Percentiles rank a stretch among this genome's conserved stretches.
Conservation (phyloP, 116 monocot species). For the Papilionanthe hybrid region DNA sequence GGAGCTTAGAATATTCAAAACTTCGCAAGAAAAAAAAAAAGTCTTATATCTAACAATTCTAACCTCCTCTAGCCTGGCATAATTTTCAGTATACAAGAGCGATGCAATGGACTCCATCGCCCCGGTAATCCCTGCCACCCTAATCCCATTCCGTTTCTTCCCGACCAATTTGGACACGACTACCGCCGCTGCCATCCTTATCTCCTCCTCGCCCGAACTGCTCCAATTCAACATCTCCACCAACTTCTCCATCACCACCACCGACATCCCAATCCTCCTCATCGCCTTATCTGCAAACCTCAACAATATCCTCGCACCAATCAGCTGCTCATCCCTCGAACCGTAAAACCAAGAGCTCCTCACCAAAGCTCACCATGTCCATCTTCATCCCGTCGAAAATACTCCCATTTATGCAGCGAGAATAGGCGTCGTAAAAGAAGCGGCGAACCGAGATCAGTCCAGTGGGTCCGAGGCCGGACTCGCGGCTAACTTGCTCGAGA, state of each 20-base stretch:
- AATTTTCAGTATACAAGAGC: slow-evolving; percentile 25
- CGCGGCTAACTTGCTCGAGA: slow-evolving; percentile 17
- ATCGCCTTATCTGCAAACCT: slow-evolving; percentile 38
- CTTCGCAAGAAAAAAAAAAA: background rate
- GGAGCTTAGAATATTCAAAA: background rate
- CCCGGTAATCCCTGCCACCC: slow-evolving; percentile 52
- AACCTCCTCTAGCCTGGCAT: slow-evolving; percentile 2
- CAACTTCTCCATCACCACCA: slow-evolving; percentile 38
- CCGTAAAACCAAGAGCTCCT: slow-evolving; percentile 40
- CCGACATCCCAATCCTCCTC: slow-evolving; percentile 43
- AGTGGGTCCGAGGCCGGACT: slow-evolving; percentile 18
- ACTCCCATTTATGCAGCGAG: slow-evolving; percentile 50
- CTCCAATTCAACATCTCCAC: slow-evolving; percentile 83
- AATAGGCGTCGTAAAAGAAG: slow-evolving; percentile 66
- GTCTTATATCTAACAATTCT: too few relatives aligned
- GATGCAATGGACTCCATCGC: slow-evolving; percentile 68
- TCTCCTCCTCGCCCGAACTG: slow-evolving; percentile 36
- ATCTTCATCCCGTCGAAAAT: slow-evolving; percentile 72
- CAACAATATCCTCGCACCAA: slow-evolving; percentile 45
- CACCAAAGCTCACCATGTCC: slow-evolving; percentile 60
- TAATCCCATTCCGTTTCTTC: slow-evolving; percentile 39
- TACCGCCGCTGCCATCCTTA: slow-evolving; percentile 39
- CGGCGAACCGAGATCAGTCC: slow-evolving; percentile 32
- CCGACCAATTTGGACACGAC: slow-evolving; percentile 46
- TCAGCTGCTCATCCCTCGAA: slow-evolving; percentile 64